Base-by-base conservation (phyloP, 345 rosid genomes). In the Chamaenerion angustifolium region DNA sequence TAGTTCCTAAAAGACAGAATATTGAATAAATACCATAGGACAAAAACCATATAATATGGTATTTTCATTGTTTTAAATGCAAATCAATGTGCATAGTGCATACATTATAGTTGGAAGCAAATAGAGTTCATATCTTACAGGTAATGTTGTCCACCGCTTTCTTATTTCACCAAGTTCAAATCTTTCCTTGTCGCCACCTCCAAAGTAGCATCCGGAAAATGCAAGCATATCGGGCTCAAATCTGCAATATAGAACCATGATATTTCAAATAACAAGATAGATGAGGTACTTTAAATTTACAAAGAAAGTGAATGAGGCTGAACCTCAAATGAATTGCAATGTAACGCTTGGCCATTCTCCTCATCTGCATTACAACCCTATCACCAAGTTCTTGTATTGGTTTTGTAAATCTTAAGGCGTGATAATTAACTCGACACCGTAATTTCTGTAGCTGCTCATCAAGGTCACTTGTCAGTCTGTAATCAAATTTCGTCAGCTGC, bases 211-310 rank as follows among this genome's bases (percentile, higher is more conserved):
- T 60, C 99, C 96, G 56, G 99, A 93, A 71, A 93, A 93, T 21
- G 99, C 96, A 53, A 93, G 79, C 96, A 88, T 93, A 68, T 93
- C 99, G 57, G 99, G 90, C 71, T 93, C 99, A 71, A 93, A 93
- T 71, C 99, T 93, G 77, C 25, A 56, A 45, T 1, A 31, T 43
- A 59, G 16, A 18, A 50, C 37, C 37, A 31, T 31, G 10, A 37
- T 21, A n/a, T 13, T 49, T 31, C 42, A 58, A 49, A 27, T 12
- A 27, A 17, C 12, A 49, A 31, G 37, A 31, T 31, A 31, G 7
- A 31, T 5, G 37, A 31, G 37, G 37, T 7, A 31, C 1, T 4
- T 17, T 1, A 51, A 15, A 9, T 13, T 12, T 27, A 51, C 16
- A 25, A 4, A 45, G 13, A 17, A 12, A 47, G 13, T 16, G 12